Base-by-base conservation (phyloP, 2,329 filamentous ascomycete species). In the Cordyceps cateniannulata region DNA sequence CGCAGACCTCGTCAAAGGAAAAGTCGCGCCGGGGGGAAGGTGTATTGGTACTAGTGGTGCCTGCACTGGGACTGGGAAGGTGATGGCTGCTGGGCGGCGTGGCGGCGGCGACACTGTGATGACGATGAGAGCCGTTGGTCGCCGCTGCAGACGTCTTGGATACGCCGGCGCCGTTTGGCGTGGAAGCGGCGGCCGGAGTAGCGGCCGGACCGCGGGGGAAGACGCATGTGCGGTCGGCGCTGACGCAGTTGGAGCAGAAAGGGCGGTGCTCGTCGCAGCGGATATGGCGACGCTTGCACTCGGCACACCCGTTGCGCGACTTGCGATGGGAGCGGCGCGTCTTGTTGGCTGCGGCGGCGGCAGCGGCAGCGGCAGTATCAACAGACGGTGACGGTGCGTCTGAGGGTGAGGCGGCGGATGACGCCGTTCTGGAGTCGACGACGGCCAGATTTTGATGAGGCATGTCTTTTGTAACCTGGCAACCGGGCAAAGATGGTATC, bases 261-360 rank as follows among this genome's bases (percentile, higher is more conserved):
- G 77, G 77, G 4, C 70, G 71, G 8, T 63, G 70, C 65, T 79
- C 76, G 59, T 79, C 77, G 67, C 77, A 79, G 40, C 75, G 75
- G 59, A 76, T 75, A 49, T 77, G 75, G 1, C 75, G 69, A 18
- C 72, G 63, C 66, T 77, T 77, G 67, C 75, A 77, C 63, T 75
- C 73, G 60, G 63, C 69, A 63, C 75, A 76, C 32, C 75, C 74
- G 53, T 73, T 75, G 22, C 74, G 69, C n/a, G 74, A 76, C 63
- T 77, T 77, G 50, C 71, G 70, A 66, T 76, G 73, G 5, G 73
- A 68, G 40, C 73, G 71, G 20, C 74, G 70, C 16, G 70, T 68
- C 64, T 75, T 73, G 63, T 65, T 63, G 48, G 65, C 63, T n/a
- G 59, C 48, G 27, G 63, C 44, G 53, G 45, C 58, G 27, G 47